Percentiles rank a stretch among this genome's conserved stretches.
Evolutionary conservation across 352 stramenopile species (phyloP).

Genomic region (Pythium chondricola): DNA sequence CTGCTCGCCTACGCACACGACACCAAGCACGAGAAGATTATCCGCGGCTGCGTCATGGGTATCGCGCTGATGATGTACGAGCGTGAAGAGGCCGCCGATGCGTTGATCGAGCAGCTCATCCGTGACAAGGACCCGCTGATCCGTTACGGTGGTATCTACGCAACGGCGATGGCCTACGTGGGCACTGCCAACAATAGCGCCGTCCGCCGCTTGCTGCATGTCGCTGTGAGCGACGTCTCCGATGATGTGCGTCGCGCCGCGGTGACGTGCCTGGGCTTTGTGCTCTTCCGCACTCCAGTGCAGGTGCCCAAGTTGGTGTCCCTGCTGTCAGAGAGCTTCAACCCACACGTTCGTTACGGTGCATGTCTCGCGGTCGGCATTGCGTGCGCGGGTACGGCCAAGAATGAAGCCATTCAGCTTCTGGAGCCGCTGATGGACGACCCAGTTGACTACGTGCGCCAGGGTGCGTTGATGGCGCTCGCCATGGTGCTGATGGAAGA

Average conservation of each 20-base stretch:
- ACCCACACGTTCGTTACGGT: conserved; percentile 99
- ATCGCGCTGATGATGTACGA: conserved; percentile 98
- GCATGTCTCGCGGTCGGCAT: conserved; percentile 98
- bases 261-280: conserved; percentile 96
- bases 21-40: conserved; percentile 99
- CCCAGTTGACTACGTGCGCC: conserved; percentile 97
- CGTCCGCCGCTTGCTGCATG: conserved; percentile 95
- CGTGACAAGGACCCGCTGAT: conserved; percentile 97
- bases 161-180: conserved; percentile 96
- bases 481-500: conserved; percentile 99
- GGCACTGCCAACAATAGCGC: conserved; percentile 97
- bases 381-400: conserved; percentile 95
- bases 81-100: conserved; percentile 94
- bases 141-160: conserved; percentile 98
- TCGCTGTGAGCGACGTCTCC: conserved; percentile 97
- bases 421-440: conserved; percentile 98
- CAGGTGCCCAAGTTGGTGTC: conserved; percentile 90
- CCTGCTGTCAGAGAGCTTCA: conserved; percentile 98
- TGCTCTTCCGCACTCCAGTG: conserved; percentile 97
- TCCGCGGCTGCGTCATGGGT: conserved; percentile 96
- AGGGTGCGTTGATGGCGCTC: conserved; percentile 95
- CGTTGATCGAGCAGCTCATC: conserved; percentile 96
- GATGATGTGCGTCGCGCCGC: conserved; percentile 98
- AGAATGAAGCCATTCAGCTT: conserved; percentile 95
- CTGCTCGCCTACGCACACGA: conserved; percentile 97